Evolutionary conservation across 2,329 filamentous ascomycete genomes (phyloP).

Genomic region (Intubia oerlemansii): DNA sequence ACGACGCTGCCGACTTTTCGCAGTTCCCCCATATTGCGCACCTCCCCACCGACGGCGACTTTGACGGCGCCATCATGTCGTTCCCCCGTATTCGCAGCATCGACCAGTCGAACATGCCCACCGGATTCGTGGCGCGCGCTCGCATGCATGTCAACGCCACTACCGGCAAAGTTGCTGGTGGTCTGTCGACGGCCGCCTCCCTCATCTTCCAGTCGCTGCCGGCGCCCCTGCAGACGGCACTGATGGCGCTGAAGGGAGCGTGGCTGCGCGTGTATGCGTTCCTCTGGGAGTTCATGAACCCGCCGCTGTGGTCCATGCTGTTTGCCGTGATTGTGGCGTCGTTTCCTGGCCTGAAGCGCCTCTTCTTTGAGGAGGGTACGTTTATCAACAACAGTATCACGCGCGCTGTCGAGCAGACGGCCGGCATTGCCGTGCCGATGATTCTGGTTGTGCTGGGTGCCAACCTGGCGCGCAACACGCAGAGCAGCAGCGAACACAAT

Average conservation of each 20-base stretch:
- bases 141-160: no score
- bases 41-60: conserved; percentile 13
- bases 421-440: conserved; percentile 78
- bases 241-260: conserved; percentile 13
- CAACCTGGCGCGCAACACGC: conserved; percentile 80
- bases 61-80: conserved; percentile 28
- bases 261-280: conserved; percentile 30
- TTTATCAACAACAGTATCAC: conserved; percentile 90
- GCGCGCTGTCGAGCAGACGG: conserved; percentile 64
- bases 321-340: conserved; percentile 79
- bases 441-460: conserved; percentile 91
- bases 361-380: conserved; percentile 77
- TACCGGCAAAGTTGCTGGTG: no score
- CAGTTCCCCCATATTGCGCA: conserved; percentile 8
- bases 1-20: conserved; percentile 6
- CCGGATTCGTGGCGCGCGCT: no score
- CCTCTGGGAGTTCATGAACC: conserved; percentile 91
- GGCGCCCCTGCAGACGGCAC: conserved; percentile 15
- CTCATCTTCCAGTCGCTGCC: conserved; percentile 19
- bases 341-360: conserved; percentile 55
- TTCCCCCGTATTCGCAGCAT: conserved; percentile 34
- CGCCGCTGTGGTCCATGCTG: conserved; percentile 93
- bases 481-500: conserved; percentile 28
- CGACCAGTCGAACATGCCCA: conserved; percentile 19
- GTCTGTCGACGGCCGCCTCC: conserved; percentile 4